phyloP scores from a whole-genome alignment of 257 asterid genomes.

The Gynochthodes officinalis region DNA sequence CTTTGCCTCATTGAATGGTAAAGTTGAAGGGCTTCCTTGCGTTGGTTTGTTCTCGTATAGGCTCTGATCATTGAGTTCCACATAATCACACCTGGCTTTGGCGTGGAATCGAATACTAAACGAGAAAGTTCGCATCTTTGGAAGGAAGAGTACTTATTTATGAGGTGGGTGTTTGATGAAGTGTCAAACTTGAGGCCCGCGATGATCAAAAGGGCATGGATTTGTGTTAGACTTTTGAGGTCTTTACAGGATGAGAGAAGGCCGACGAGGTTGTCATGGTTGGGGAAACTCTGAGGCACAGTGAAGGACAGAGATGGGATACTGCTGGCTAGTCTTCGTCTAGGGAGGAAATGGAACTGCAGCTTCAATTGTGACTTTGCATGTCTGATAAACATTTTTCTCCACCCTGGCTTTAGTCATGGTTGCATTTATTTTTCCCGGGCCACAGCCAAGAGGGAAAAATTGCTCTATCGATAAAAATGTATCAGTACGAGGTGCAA shows the following conservation, averaged over 20 bases:
- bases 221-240: constrained; percentile 23
- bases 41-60: constrained; percentile 19
- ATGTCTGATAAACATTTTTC: constrained; percentile 11
- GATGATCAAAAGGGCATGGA: constrained; percentile 33
- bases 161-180: constrained; percentile 27
- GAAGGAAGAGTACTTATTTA: constrained; percentile 36
- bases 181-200: constrained; percentile 18
- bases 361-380: constrained; percentile 14
- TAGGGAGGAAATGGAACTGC: constrained; percentile 9
- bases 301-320: constrained; percentile 1
- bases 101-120: constrained; percentile 22
- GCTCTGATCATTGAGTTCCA: constrained; percentile 41
- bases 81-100: constrained; percentile 22
- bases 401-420: not conserved
- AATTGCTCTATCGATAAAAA: not conserved
- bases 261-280: constrained; percentile 1
- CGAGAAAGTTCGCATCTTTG: constrained; percentile 32
- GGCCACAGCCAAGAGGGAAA: too few relatives aligned
- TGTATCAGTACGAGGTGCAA: too few relatives aligned
- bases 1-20: constrained; percentile 25
- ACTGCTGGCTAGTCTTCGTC: not conserved
- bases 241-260: constrained; percentile 30
- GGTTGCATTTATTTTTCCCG: not conserved
- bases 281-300: not conserved
- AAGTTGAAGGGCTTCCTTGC: constrained; percentile 26